Evolutionary conservation across 352 stramenopile species (phyloP).

Genomic region (Peronosclerospora sorghi): DNA sequence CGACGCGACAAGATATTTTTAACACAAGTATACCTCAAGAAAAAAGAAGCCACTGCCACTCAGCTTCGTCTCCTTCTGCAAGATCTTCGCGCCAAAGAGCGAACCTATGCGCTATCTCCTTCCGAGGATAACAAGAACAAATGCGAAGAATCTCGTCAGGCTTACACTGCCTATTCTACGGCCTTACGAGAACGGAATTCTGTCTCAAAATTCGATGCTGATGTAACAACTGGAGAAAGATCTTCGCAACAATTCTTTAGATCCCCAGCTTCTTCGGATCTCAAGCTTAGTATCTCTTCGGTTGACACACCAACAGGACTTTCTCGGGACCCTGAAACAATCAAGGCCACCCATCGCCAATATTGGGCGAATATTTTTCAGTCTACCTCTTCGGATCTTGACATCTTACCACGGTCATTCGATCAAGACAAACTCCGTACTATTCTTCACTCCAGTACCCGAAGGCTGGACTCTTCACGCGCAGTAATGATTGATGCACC

Average conservation of each 20-base stretch:
- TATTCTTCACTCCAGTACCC: neutral
- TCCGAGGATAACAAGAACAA: no score
- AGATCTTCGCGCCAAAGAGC: no score
- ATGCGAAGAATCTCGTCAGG: no score
- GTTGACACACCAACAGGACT: neutral
- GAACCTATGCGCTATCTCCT: no score
- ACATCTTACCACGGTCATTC: neutral
- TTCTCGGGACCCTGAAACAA: neutral
- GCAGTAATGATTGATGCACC: neutral
- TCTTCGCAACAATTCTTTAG: neutral
- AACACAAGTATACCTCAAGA: neutral
- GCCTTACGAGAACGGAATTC: no score
- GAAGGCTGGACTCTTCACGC: neutral
- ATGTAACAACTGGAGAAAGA: neutral
- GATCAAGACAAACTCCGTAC: neutral
- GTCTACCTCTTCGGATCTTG: neutral
- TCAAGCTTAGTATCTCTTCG: neutral
- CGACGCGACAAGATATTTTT: slow-evolving; percentile 29
- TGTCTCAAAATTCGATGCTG: neutral
- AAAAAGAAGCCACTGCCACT: neutral
- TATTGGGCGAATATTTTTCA: neutral
- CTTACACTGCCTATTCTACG: no score
- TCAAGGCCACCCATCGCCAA: neutral
- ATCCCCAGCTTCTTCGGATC: neutral
- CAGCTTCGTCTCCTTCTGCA: no score